Evolutionary conservation across 495 filamentous ascomycete species (phyloP).

Genomic region (Margaritispora aquatica): DNA sequence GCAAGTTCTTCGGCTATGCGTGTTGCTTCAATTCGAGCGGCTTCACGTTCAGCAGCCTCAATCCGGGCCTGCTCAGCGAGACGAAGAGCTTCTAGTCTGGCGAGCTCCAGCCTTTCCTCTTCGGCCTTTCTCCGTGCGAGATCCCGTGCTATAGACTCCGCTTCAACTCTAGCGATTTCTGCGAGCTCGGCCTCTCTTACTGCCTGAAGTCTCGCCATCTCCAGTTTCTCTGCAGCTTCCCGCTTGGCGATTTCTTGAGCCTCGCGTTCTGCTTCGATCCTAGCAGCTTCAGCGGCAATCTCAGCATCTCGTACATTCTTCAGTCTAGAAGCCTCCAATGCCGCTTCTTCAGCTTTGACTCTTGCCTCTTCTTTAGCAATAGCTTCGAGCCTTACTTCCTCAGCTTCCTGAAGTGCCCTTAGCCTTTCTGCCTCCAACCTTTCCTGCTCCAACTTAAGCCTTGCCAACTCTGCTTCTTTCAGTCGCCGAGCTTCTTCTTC

Average conservation of each 20-base stretch:
- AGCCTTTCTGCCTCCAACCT: background rate
- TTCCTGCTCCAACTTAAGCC: conserved; percentile 2
- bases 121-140: conserved; percentile 6
- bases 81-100: background rate
- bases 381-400: background rate
- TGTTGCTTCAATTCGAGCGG: conserved; percentile 37
- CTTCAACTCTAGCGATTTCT: background rate
- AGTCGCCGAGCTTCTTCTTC: conserved; percentile 9
- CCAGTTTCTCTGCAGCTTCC: conserved; percentile 26
- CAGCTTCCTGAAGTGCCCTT: background rate
- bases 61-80: conserved; percentile 26
- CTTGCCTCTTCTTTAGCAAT: background rate
- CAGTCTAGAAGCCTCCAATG: background rate
- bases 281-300: conserved; percentile 31
- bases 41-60: conserved; percentile 36
- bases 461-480: conserved; percentile 5
- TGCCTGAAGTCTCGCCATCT: background rate
- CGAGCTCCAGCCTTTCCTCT: background rate
- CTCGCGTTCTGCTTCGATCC: conserved; percentile 38
- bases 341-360: background rate
- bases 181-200: background rate
- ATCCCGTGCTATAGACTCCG: background rate
- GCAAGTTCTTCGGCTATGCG: no score
- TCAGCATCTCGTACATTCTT: conserved; percentile 23
- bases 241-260: conserved; percentile 25